phyloP scores from a whole-genome alignment of 202 grass and related monocot species.

The Tripidium arundinaceum region DNA sequence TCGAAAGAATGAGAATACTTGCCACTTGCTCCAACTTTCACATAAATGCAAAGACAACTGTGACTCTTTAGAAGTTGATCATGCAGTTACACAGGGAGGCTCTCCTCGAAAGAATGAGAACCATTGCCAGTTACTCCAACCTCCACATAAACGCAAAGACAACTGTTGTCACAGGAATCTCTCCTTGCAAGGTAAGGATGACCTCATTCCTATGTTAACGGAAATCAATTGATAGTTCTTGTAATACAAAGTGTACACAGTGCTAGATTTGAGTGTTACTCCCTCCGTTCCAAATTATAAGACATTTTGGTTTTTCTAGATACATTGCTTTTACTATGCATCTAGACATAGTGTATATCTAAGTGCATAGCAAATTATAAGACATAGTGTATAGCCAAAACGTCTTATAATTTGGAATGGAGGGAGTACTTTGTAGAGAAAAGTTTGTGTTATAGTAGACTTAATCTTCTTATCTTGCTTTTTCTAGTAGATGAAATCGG shows the following conservation, averaged over 20 bases:
- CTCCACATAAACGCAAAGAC: neutral
- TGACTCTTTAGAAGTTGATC: neutral
- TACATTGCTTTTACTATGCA: too few relatives aligned
- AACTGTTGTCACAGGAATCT: neutral
- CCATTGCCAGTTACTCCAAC: neutral
- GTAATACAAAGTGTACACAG: neutral
- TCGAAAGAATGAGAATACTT: neutral
- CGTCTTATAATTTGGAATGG: too few relatives aligned
- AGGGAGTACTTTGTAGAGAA: neutral
- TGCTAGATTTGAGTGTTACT: neutral
- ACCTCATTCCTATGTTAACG: neutral
- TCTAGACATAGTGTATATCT: too few relatives aligned
- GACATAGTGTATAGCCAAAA: too few relatives aligned
- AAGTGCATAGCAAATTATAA: too few relatives aligned
- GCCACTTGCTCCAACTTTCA: neutral
- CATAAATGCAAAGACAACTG: neutral
- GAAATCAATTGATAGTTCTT: neutral
- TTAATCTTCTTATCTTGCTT: conserved; percentile 1
- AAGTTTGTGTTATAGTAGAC: neutral
- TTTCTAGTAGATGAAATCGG: conserved; percentile 15
- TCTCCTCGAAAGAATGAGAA: neutral
- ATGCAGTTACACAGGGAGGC: neutral
- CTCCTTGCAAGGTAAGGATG: conserved; percentile 10
- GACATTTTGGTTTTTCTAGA: too few relatives aligned
- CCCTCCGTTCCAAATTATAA: too few relatives aligned